phyloP scores from a whole-genome alignment of 148 eudicot species.

The Fagopyrum esculentum region DNA sequence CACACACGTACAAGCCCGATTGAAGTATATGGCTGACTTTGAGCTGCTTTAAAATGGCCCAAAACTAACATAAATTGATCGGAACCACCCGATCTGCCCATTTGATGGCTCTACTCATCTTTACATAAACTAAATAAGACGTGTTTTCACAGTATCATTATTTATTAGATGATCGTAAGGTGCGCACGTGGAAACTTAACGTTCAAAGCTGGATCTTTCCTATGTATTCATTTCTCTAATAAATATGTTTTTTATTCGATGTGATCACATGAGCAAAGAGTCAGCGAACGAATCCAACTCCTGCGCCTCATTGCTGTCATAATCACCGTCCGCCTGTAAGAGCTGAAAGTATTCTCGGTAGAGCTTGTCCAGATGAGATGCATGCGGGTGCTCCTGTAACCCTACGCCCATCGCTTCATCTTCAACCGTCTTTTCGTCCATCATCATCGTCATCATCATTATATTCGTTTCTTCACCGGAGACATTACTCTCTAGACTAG shows the following conservation, averaged over 20 bases:
- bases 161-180: background rate
- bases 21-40: no score
- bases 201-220: background rate
- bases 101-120: no score
- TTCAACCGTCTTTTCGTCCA: background rate
- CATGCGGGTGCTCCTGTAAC: background rate
- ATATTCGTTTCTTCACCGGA: background rate
- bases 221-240: background rate
- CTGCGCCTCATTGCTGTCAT: background rate
- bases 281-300: slow-evolving; percentile 30
- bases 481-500: slow-evolving; percentile 20
- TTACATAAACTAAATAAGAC: no score
- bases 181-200: slow-evolving; percentile 1
- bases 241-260: background rate
- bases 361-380: slow-evolving; percentile 31
- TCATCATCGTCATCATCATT: background rate
- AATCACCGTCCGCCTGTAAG: slow-evolving; percentile 25
- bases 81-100: no score
- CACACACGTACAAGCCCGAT: no score
- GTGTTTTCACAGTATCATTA: background rate
- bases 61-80: no score
- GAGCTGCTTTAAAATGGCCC: no score
- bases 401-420: background rate
- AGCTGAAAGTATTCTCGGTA: slow-evolving; percentile 53
- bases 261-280: slow-evolving; percentile 25